Evolutionary conservation across 1,284 basidiomycete genomes (phyloP).

Genomic region (Peniophora sp.): DNA sequence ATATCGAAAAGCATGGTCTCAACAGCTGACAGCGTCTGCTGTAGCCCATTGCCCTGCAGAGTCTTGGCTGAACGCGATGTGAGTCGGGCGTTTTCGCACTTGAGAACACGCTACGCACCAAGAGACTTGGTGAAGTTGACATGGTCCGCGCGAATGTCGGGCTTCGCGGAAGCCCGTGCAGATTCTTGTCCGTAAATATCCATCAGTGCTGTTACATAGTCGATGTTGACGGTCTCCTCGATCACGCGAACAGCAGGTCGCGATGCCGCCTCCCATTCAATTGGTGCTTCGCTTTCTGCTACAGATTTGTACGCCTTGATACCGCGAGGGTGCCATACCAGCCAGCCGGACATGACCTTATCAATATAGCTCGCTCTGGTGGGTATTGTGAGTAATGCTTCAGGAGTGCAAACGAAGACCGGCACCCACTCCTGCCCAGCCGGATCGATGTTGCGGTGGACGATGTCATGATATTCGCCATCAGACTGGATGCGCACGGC

Average conservation of each 20-base stretch:
- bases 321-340: slow-evolving; percentile 64
- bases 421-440: slow-evolving; percentile 17
- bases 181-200: slow-evolving; percentile 70
- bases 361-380: slow-evolving; percentile 57
- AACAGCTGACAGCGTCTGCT: slow-evolving; percentile 42
- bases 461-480: slow-evolving; percentile 34
- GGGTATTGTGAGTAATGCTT: too few relatives aligned
- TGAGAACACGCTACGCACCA: slow-evolving; percentile 31
- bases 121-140: slow-evolving; percentile 61
- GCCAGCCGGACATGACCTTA: slow-evolving; percentile 79
- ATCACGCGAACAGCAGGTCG: slow-evolving; percentile 55
- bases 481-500: slow-evolving; percentile 46
- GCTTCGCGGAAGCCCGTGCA: slow-evolving; percentile 36
- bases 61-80: slow-evolving; percentile 45
- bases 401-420: slow-evolving; percentile 9
- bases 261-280: slow-evolving; percentile 64
- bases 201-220: slow-evolving; percentile 58
- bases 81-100: slow-evolving; percentile 7
- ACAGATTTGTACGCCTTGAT: slow-evolving; percentile 62
- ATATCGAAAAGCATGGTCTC: slow-evolving; percentile 58
- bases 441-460: slow-evolving; percentile 28
- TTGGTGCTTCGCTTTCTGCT: slow-evolving; percentile 37
- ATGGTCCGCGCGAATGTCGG: slow-evolving; percentile 62
- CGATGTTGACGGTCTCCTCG: slow-evolving; percentile 35
- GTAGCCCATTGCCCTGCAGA: slow-evolving; percentile 49